phyloP scores from a whole-genome alignment of 1,139 yeast genomes.

The Wickerhamomyces sp. region DNA sequence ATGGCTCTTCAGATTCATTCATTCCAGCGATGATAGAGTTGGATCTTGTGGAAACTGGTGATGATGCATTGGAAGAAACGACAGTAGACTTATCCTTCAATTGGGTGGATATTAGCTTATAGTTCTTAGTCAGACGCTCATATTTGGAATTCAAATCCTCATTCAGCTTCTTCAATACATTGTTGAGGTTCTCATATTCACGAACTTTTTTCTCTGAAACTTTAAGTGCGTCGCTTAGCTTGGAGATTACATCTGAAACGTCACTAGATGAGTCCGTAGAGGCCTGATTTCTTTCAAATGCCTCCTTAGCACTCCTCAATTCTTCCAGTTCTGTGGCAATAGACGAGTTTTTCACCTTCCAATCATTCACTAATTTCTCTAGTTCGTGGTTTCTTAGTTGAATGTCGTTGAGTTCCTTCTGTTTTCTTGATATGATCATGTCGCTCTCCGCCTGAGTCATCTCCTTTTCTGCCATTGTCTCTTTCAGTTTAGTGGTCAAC shows the following conservation, averaged over 20 bases:
- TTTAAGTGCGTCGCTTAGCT: constrained; percentile 49
- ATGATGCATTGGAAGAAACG: constrained; percentile 4
- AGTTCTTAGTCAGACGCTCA: constrained; percentile 62
- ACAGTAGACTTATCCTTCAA: constrained; percentile 35
- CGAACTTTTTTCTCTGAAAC: constrained; percentile 44
- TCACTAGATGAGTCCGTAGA: constrained; percentile 22
- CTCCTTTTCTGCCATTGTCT: constrained; percentile 52
- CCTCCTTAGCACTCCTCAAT: constrained; percentile 20
- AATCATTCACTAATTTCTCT: constrained; percentile 23
- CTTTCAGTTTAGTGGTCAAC: constrained; percentile 37
- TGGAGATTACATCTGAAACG: constrained; percentile 30
- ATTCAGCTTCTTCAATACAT: constrained; percentile 53
- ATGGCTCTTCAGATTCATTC: constrained; percentile 1
- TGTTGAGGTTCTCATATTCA: constrained; percentile 55
- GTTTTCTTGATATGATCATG: constrained; percentile 42
- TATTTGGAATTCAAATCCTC: constrained; percentile 65
- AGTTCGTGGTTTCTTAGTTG: constrained; percentile 27
- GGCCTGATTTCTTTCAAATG: constrained; percentile 18
- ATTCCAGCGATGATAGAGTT: constrained; percentile 21
- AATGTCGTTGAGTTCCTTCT: constrained; percentile 28
- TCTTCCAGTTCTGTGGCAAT: constrained; percentile 29
- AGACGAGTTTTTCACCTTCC: constrained; percentile 30
- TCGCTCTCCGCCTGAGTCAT: constrained; percentile 52
- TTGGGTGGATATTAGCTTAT: constrained; percentile 55
- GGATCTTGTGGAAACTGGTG: constrained; percentile 23